These are phyloP conservation scores for Asparagopsis taxiformis DNA, from an alignment of 31 red algal species.

Conservation along the genomic window DNA sequence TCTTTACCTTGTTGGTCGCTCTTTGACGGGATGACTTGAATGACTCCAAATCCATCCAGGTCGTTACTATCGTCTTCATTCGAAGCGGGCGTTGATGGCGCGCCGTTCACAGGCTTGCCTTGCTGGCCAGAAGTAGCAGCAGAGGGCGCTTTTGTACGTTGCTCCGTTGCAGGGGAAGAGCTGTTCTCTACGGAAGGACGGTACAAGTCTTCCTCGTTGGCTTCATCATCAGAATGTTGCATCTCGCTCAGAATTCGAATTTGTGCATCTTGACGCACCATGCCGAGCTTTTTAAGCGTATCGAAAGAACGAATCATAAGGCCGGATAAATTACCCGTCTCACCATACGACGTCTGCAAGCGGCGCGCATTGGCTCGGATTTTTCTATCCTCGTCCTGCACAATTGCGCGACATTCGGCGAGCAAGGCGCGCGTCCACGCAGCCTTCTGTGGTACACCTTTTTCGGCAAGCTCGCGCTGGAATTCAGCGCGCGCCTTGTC, in stretches of 20 bases:
- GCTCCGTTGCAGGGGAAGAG: too few relatives aligned
- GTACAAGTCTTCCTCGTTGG: not conserved
- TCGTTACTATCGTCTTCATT: too few relatives aligned
- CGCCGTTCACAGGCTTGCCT: too few relatives aligned
- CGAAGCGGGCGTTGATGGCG: too few relatives aligned
- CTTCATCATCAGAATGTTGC: constrained; percentile 26
- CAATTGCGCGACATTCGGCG: constrained; percentile 39
- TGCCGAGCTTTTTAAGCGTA: constrained; percentile 62
- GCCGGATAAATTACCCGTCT: constrained; percentile 25
- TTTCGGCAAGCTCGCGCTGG: constrained; percentile 16
- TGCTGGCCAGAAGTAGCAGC: too few relatives aligned
- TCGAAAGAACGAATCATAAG: constrained; percentile 68
- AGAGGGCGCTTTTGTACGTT: too few relatives aligned
- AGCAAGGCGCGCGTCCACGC: constrained; percentile 45
- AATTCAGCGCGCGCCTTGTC: constrained; percentile 29
- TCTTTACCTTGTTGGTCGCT: too few relatives aligned
- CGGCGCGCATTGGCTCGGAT: constrained; percentile 59
- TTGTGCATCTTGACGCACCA: constrained; percentile 58
- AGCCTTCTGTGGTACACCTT: constrained; percentile 12
- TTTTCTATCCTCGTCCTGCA: constrained; percentile 71
- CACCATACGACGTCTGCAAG: constrained; percentile 69
- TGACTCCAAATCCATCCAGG: too few relatives aligned
- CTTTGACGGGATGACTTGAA: too few relatives aligned
- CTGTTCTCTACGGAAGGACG: constrained; percentile 16
- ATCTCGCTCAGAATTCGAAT: constrained; percentile 44